phyloP scores from a whole-genome alignment of 371 early-diverging fungal species.

The Mortierella sp. region DNA sequence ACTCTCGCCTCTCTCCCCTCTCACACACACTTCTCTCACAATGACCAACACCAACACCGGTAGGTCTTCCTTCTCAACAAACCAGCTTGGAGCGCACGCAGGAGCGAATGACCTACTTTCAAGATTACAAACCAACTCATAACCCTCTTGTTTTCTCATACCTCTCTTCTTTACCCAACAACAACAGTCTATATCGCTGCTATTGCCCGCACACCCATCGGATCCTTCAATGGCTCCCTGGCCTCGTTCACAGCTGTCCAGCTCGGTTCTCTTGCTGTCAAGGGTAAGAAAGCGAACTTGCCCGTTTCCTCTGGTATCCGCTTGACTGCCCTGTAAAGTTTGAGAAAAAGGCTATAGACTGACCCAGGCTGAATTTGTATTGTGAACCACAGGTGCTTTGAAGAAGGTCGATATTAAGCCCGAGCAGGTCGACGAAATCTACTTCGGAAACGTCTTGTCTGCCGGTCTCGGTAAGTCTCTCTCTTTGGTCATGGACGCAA shows the following conservation, averaged over 20 bases:
- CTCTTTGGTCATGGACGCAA: neutral
- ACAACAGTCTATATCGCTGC: slow-evolving; percentile 87
- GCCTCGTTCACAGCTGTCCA: slow-evolving; percentile 88
- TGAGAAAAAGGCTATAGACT: neutral
- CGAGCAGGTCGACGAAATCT: slow-evolving; percentile 84
- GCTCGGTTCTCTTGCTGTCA: slow-evolving; percentile 92
- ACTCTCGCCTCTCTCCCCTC: neutral
- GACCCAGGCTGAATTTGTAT: too few relatives aligned
- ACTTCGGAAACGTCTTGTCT: slow-evolving; percentile 90
- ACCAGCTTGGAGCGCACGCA: neutral
- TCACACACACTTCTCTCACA: slow-evolving; percentile 2
- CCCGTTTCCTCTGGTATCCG: neutral
- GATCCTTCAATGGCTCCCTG: slow-evolving; percentile 93
- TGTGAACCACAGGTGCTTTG: slow-evolving; percentile 71
- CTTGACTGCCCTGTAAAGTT: neutral
- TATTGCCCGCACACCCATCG: slow-evolving; percentile 94
- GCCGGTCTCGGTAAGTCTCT: slow-evolving; percentile 70
- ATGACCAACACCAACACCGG: slow-evolving; percentile 46
- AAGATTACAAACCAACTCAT: neutral
- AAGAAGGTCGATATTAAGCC: slow-evolving; percentile 77
- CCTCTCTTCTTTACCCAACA: neutral
- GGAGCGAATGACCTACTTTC: neutral
- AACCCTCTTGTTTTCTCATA: neutral
- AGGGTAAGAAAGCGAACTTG: slow-evolving; percentile 69
- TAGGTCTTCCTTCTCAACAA: neutral